Evolutionary conservation across 768 basidiomycete genomes (phyloP), one percentile per base, ranked within the genome.

Genomic region (Crepidotus variabilis): DNA sequence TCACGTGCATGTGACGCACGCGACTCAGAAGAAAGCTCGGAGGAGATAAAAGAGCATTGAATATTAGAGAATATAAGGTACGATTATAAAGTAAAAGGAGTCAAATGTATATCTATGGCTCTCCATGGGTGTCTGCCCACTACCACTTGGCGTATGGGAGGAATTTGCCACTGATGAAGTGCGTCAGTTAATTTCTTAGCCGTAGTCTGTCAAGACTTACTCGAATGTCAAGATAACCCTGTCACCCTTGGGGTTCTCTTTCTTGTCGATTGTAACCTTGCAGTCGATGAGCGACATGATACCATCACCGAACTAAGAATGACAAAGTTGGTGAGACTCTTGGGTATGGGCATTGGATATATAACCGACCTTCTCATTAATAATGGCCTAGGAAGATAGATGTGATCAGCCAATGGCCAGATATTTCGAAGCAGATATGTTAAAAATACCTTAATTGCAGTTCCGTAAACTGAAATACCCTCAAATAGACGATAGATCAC

Each of bases 221-320:
- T 92, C 88, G 60, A 91, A 90, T 1, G 86, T 91, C 57, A 92
- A 74, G 16, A 90, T 63, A 8, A 91, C 86, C 46, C 90, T 87
- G 62, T 92, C 89, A 34, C 90, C 90, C 64, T 86, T 88, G 14
- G 88, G 88, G 63, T 91, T 82, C 14, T 78, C 76, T 68, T 92
- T 91, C 72, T 76, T 83, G 58, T 82, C 75, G 47, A 92, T 75
- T 48, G 75, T 77, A 58, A 92, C 78, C 61, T 81, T 85, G 70
- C 90, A 92, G 67, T 92, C 90, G 56, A 92, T 90, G 87, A 92
- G 89, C 18, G 87, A 88, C 88, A 92, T 91, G 58, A 92, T 92
- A 4, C 90, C 90, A 63, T 92, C 90, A 5, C 90, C 90, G 60
- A 91, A 92, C 87, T 89, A 60, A 2, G 56, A 21, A 18, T 33